Conservation (phyloP, 495 filamentous ascomycete species). For the Tuber umbilicatum region DNA sequence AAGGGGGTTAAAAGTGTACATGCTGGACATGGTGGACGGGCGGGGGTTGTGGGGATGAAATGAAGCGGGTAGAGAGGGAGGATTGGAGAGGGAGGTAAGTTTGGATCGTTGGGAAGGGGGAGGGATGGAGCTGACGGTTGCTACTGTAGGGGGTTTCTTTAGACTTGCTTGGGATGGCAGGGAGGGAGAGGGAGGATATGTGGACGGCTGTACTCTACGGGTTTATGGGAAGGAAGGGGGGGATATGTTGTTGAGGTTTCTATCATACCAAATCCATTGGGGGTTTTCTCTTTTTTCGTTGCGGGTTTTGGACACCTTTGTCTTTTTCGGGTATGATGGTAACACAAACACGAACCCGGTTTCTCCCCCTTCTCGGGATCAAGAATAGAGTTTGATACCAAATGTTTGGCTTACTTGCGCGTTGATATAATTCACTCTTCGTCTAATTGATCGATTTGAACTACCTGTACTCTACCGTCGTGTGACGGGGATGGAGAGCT, state of each 20-base stretch:
- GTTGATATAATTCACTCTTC: conserved; percentile 1
- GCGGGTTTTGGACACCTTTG: background rate
- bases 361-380: background rate
- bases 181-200: background rate
- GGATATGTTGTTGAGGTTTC: background rate
- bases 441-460: background rate
- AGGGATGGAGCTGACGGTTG: background rate
- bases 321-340: background rate
- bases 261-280: background rate
- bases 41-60: conserved; percentile 50
- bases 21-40: conserved; percentile 21
- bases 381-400: background rate
- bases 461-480: background rate
- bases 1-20: conserved; percentile 13
- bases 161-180: background rate
- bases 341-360: background rate
- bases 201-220: background rate
- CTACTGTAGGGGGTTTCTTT: background rate
- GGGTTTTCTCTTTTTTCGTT: background rate
- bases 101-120: background rate
- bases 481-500: background rate
- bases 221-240: background rate
- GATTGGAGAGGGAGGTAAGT: background rate
- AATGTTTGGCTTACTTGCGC: background rate
- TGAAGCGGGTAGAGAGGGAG: conserved; percentile 42